A percentile compares a stretch with the other conserved stretches of the same genome.
Conservation (phyloP, 2,329 filamentous ascomycete species). For the Fusarium sp. region DNA sequence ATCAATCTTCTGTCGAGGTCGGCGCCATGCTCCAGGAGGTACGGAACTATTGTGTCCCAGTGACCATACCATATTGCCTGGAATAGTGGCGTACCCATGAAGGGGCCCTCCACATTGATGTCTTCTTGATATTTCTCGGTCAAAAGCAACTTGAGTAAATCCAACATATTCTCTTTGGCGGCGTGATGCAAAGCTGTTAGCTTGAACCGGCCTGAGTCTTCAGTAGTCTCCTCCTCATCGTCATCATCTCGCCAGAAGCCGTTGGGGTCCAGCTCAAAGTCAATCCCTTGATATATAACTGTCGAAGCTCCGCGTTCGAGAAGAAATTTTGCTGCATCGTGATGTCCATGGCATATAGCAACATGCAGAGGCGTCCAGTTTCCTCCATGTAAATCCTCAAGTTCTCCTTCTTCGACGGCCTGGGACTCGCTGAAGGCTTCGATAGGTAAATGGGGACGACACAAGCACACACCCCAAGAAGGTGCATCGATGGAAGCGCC, state of each 20-base stretch:
- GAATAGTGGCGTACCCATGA: constrained; percentile 44
- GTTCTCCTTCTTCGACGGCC: constrained; percentile 43
- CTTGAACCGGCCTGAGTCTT: constrained; percentile 36
- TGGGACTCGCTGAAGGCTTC: constrained; percentile 42
- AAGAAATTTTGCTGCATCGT: constrained; percentile 42
- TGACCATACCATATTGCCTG: constrained; percentile 45
- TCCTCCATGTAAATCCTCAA: constrained; percentile 44
- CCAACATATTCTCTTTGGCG: constrained; percentile 36
- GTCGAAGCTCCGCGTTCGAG: constrained; percentile 40
- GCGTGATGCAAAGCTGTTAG: constrained; percentile 45
- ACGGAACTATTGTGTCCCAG: constrained; percentile 44
- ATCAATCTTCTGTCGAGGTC: constrained; percentile 41
- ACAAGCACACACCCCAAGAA: constrained; percentile 45
- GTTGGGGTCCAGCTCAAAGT: constrained; percentile 39
- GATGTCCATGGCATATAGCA: constrained; percentile 42
- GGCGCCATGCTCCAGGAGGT: constrained; percentile 43
- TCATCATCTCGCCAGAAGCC: constrained; percentile 39
- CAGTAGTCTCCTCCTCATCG: background rate
- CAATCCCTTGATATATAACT: constrained; percentile 42
- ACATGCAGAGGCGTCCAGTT: constrained; percentile 46
- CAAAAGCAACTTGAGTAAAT: constrained; percentile 34
- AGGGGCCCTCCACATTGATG: constrained; percentile 40
- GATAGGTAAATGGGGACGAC: constrained; percentile 44
- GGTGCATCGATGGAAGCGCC: constrained; percentile 41
- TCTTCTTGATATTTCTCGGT: constrained; percentile 36